phyloP scores from a whole-genome alignment of 192 early-diverging fungal genomes.

The Phlyctochytrium arcticum region DNA sequence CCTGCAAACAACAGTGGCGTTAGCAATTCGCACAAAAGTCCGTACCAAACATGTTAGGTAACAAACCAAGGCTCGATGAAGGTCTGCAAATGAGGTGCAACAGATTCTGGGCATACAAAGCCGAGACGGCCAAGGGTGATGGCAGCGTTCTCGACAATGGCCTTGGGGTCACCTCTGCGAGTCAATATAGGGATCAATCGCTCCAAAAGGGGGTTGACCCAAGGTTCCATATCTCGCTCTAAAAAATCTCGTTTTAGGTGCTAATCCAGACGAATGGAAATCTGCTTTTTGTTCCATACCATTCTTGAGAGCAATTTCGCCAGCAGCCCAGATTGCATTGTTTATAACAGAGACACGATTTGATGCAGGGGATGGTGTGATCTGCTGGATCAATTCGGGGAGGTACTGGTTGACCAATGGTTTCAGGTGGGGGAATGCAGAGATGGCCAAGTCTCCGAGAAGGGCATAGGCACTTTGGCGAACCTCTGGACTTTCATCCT shows the following conservation, averaged over 20 bases:
- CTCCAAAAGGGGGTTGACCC: conserved; percentile 73
- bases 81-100: conserved; percentile 79
- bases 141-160: conserved; percentile 88
- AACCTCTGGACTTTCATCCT: conserved; percentile 68
- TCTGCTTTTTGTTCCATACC: conserved; percentile 1
- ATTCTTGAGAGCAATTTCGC: conserved; percentile 90
- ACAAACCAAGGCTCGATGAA: conserved; percentile 84
- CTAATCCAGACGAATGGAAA: too few species aligned
- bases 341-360: conserved; percentile 79
- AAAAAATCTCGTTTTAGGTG: too few species aligned
- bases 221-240: conserved; percentile 76
- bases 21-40: background rate
- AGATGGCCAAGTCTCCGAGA: conserved; percentile 94
- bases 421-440: conserved; percentile 75
- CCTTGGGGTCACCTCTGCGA: conserved; percentile 48
- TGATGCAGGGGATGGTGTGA: conserved; percentile 13
- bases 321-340: conserved; percentile 97
- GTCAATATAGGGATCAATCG: conserved; percentile 81
- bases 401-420: conserved; percentile 77
- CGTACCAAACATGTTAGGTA: background rate
- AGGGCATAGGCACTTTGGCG: conserved; percentile 95
- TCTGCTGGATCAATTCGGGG: conserved; percentile 68
- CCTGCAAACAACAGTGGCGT: conserved; percentile 8
- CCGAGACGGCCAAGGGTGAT: conserved; percentile 97
- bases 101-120: conserved; percentile 71